Base-by-base conservation (phyloP, 169 alveolate species). In the Theileria parva region DNA sequence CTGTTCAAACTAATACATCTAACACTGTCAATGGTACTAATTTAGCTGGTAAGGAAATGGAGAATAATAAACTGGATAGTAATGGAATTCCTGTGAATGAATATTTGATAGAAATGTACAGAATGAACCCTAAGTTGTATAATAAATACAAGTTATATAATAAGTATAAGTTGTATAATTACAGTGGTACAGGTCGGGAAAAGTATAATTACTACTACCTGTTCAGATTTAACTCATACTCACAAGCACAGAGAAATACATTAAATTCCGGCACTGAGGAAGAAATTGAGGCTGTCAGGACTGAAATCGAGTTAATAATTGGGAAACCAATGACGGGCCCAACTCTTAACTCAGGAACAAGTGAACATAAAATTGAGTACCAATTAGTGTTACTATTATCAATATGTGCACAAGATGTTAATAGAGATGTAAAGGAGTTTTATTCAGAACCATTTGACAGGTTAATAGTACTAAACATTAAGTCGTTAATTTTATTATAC, bases 341-440 rank as follows among this genome's bases (percentile, higher is more conserved):
- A 17, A 85, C 50, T n/a, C 60, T 85, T 1, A 87, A 85, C 44
- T 83, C 63, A 53, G 61, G 66, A 55, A 61, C 77, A 55, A 32
- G 60, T 74, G 37, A 86, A 2, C 65, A 19, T 44, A 73, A 37
- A 17, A n/a, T 85, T 13, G 73, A 77, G 66, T 85, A 85, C 53
- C 85, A 85, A 57, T 37, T 85, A 48, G 87, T 85, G 0, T 53
- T 72, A 12, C 21, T 85, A 50, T 50, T 85, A 17, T 69, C 79
- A 23, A n/a, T 78, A 53, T 74, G 81, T 48, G 51, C 48, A 34
- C 27, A 64, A 25, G 91, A 85, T 53, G 72, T 85, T 12, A 23
- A 28, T 28, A 53, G 91, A 69, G 91, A 78, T n/a, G 87, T 80
- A n/a, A 65, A 78, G 65, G 91, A 85, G 50, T 72, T 75, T 7